A percentile compares a stretch with the other conserved stretches of the same genome.
Evolutionary conservation across 2,329 filamentous ascomycete species (phyloP).

Genomic region (Cladosporium sp.): DNA sequence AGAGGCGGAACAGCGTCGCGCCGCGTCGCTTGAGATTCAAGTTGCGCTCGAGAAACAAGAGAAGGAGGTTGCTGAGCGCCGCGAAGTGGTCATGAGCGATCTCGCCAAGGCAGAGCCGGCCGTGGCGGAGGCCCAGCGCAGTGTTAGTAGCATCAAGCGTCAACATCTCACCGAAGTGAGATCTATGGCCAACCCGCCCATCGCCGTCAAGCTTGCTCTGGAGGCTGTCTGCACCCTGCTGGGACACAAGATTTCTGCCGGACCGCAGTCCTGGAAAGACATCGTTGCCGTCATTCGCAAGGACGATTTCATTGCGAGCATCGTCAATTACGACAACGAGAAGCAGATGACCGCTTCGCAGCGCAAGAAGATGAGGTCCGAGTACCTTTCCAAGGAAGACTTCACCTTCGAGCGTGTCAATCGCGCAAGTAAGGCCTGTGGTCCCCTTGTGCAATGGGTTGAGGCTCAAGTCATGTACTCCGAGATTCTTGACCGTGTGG

Average conservation of each 20-base stretch:
- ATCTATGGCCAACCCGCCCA: constrained; percentile 90
- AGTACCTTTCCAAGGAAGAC: constrained; percentile 87
- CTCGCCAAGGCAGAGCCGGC: constrained; percentile 89
- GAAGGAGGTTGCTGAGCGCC: constrained; percentile 75
- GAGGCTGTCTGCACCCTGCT: constrained; percentile 96
- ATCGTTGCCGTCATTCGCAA: constrained; percentile 83
- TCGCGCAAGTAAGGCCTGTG: constrained; percentile 92
- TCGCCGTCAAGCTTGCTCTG: constrained; percentile 84
- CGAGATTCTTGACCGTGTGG: constrained; percentile 92
- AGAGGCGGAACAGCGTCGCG: constrained; percentile 88
- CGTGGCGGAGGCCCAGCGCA: constrained; percentile 86
- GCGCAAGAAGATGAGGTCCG: constrained; percentile 83
- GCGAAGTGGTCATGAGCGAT: constrained; percentile 80
- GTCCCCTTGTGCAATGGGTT: constrained; percentile 95
- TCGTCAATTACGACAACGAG: constrained; percentile 95
- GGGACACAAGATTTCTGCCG: constrained; percentile 70
- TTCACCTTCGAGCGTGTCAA: constrained; percentile 97
- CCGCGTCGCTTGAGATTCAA: constrained; percentile 83
- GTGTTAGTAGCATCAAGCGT: constrained; percentile 96
- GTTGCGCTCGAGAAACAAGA: constrained; percentile 84
- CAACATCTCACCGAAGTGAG: constrained; percentile 96
- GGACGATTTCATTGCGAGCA: constrained; percentile 97
- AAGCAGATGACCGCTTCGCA: constrained; percentile 83
- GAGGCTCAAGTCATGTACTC: constrained; percentile 95
- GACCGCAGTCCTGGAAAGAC: constrained; percentile 69